Base-by-base conservation (phyloP, 163 green algal genomes). In the Coccomyxa subellipsoidea region DNA sequence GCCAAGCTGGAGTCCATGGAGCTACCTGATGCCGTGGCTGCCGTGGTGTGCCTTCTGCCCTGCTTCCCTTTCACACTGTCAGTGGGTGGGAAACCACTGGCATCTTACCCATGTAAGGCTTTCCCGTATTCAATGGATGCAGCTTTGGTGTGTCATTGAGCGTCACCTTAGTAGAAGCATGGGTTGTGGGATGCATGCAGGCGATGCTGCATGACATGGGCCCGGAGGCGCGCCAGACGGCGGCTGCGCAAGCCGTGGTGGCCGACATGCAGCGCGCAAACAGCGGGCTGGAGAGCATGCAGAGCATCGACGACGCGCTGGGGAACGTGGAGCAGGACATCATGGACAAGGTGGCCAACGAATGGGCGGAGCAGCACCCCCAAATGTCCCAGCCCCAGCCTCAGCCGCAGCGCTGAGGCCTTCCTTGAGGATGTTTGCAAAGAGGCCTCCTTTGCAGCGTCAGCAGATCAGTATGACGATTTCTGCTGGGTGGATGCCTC, bases 211-310 rank as follows among this genome's bases (percentile, higher is more conserved):
- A 88, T 69, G 84, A 88, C 81, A 88, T 88, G 84, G 73, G 79
- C 7, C 78, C 81, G 9, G 84, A 85, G 15, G 78, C 66, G 38
- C 53, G 80, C 23, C 53, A 31, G 39, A 73, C 29, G 2, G 66
- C 66, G 66, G 66, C 47, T 18, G 21, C 79, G 1, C 37, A 77
- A 18, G 54, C n/a, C 1, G 32, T 34, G 54, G 47, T 4, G 9
- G 12, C 47, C 38, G 29, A 77, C 25, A 38, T 85, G 34, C 54
- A 83, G 54, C 82, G 85, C 47, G 69, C 80, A 53, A 89, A 83
- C 79, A 87, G 81, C 39, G 88, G 90, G 0, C 81, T 94, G 71
- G 84, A 92, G 69, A 90, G 82, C 69, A 91, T 94, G 89, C 84
- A 91, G 32, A 89, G 83, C 40, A 92, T 93, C 35, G 90, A 93